Evolutionary conservation across 2,329 filamentous ascomycete genomes (phyloP), one percentile per base, ranked within the genome.

Genomic region (Epichloe gansuensis): DNA sequence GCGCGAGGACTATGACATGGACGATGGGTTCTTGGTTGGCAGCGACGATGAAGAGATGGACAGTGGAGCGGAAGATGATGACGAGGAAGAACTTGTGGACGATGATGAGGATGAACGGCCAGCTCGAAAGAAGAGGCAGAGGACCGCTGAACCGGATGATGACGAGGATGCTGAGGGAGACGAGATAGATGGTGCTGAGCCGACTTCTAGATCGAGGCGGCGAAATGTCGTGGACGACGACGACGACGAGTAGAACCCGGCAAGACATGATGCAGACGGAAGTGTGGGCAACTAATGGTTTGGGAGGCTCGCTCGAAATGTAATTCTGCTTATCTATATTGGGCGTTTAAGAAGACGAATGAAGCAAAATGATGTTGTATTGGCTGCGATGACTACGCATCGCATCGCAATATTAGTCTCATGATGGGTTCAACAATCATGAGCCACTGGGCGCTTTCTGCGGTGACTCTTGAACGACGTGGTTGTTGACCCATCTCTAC

Each of bases 1-100:
- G 50, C 77, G 84, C 54, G 84, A 90, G 57, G 84, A 88, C 57
- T 91, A 91, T 63, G 86, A 90, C 56, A 76, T 84, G 63, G 85
- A 85, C 36, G 87, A 91, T 61, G 87, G 84, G 53, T 91, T 91
- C 63, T 77, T 91, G 52, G 87, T 84, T 3, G 75, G 74, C 3
- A 89, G 84, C 60, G 86, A 89, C 57, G 85, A 88, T 53, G 87
- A 89, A 42, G 80, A 78, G 41, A 69, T 73, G 53, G 80, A 77
- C 35, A 79, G 74, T 3, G 80, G 76, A 1, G 78, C 77, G 25
- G 83, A 87, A 5, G 82, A 82, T 0, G 82, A 82, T 21, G 82
- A 85, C 1, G 80, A 81, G 40, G 80, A 81, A 51, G 77, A 79
- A 50, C 57, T 77, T 3, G 59, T 75, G 39, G 74, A 77, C n/a